Evolutionary conservation across 2,329 filamentous ascomycete species (phyloP).

Genomic region (Talaromyces sp.): DNA sequence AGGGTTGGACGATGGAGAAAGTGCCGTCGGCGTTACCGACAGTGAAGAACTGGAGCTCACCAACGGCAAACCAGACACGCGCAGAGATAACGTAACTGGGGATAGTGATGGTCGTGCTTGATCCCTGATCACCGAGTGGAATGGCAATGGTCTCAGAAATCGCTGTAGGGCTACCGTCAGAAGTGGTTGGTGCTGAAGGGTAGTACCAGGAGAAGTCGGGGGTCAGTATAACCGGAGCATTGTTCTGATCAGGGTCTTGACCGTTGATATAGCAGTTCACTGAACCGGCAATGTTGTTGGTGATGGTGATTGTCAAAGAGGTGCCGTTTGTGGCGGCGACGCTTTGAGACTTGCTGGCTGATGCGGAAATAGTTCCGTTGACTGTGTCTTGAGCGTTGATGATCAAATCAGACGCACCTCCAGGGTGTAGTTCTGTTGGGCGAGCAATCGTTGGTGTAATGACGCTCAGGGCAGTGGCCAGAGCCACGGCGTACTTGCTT

Average conservation of each 20-base stretch:
- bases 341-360: background rate
- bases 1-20: constrained; percentile 47
- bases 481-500: constrained; percentile 8
- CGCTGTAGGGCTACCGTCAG: constrained; percentile 33
- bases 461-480: constrained; percentile 6
- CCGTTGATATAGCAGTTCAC: constrained; percentile 43
- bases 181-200: constrained; percentile 35
- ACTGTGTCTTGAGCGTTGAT: constrained; percentile 11
- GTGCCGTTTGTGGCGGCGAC: background rate
- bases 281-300: constrained; percentile 43
- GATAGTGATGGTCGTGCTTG: constrained; percentile 38
- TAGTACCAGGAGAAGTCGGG: constrained; percentile 43
- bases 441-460: constrained; percentile 6
- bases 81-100: constrained; percentile 42
- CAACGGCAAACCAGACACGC: constrained; percentile 48
- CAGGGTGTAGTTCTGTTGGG: constrained; percentile 15
- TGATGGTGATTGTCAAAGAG: constrained; percentile 25
- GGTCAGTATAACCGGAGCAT: constrained; percentile 42
- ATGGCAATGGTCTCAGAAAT: constrained; percentile 44
- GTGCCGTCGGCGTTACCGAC: constrained; percentile 31
- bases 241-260: constrained; percentile 36
- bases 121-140: constrained; percentile 38
- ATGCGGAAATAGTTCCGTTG: constrained; percentile 12
- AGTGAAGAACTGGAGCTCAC: constrained; percentile 44
- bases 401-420: constrained; percentile 10